phyloP scores from a whole-genome alignment of 768 basidiomycete genomes.

The Daedaleopsis sinensis region DNA sequence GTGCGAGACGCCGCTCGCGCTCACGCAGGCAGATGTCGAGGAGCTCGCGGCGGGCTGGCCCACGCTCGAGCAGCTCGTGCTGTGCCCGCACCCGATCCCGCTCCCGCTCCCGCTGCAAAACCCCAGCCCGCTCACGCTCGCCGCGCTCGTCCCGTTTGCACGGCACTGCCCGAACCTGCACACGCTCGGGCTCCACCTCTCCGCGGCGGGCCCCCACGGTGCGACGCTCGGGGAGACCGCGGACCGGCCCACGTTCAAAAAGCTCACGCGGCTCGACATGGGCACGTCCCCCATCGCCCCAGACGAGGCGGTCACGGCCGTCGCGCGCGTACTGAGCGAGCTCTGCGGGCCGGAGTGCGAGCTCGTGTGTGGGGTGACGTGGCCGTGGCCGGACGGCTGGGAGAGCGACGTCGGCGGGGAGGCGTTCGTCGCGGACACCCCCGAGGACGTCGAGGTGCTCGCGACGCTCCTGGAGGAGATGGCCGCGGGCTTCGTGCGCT shows the following conservation, averaged over 20 bases:
- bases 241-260: constrained; percentile 17
- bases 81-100: constrained; percentile 30
- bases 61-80: constrained; percentile 26
- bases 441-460: constrained; percentile 4
- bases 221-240: not conserved
- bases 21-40: constrained; percentile 32
- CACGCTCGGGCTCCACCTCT: constrained; percentile 40
- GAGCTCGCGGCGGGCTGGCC: constrained; percentile 33
- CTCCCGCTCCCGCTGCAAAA: constrained; percentile 14
- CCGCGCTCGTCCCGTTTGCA: constrained; percentile 43
- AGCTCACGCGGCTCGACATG: constrained; percentile 41
- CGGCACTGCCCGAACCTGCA: constrained; percentile 40
- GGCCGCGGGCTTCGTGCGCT: constrained; percentile 34
- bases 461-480: constrained; percentile 12
- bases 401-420: constrained; percentile 13
- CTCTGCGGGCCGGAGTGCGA: constrained; percentile 48
- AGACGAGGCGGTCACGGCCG: constrained; percentile 37
- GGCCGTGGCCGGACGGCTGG: constrained; percentile 30
- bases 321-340: constrained; percentile 56
- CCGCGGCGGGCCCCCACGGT: constrained; percentile 28
- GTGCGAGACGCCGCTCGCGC: constrained; percentile 29
- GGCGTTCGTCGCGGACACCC: constrained; percentile 7
- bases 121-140: constrained; percentile 36
- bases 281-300: constrained; percentile 49
- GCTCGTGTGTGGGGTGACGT: constrained; percentile 52